These are phyloP conservation scores for Colletotrichum gloeosporioides DNA, from an alignment of 2,329 filamentous ascomycete species.

Conservation along the genomic window DNA sequence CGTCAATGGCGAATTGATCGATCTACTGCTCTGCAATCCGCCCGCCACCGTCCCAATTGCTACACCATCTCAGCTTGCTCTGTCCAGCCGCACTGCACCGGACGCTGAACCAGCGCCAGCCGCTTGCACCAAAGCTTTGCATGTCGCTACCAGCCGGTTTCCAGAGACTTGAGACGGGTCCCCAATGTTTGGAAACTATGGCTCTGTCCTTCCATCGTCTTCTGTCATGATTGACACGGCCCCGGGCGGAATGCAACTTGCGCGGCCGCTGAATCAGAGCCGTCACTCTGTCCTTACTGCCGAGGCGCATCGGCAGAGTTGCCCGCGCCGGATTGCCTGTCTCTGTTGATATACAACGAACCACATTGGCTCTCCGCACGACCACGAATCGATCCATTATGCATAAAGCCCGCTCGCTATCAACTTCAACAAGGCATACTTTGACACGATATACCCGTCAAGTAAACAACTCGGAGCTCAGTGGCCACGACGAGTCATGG, in stretches of 20 bases:
- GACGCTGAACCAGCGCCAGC: background rate
- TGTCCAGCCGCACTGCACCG: background rate
- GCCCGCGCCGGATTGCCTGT: background rate
- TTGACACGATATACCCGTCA: constrained; percentile 1
- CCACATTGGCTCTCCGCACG: background rate
- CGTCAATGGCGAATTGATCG: background rate
- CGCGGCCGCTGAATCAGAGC: background rate
- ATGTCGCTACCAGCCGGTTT: background rate
- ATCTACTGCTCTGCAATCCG: background rate
- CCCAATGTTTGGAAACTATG: background rate
- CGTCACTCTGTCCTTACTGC: background rate
- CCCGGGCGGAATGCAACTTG: background rate
- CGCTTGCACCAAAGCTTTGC: background rate
- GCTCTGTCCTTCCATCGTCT: background rate
- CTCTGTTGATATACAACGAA: background rate
- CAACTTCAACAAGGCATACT: background rate
- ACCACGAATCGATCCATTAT: background rate
- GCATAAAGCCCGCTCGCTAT: background rate
- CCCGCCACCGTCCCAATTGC: background rate
- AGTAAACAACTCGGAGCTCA: constrained; percentile 6
- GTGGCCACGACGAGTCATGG: constrained; percentile 17
- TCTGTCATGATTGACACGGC: background rate
- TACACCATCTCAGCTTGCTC: background rate
- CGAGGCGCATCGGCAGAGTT: background rate
- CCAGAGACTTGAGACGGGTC: background rate